Percentiles rank a stretch among this genome's conserved stretches.
These are phyloP conservation scores for Candida anglica DNA, from an alignment of 805 yeast species.

Conservation along the genomic window DNA sequence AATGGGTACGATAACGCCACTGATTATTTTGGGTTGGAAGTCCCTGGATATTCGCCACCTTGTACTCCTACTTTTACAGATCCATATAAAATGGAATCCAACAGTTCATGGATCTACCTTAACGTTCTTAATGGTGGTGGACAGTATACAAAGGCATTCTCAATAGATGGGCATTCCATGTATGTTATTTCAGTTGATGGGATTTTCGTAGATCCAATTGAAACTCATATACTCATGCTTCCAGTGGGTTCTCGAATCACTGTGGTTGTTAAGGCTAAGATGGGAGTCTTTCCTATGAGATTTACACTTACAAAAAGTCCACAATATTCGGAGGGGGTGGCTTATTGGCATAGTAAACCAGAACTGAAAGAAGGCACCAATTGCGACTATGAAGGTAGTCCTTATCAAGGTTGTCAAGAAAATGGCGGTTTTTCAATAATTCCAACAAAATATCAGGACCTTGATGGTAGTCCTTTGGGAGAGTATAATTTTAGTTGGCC, in stretches of 20 bases:
- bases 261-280: constrained; percentile 18
- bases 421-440: constrained; percentile 6
- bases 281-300: constrained; percentile 19
- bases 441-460: constrained; percentile 16
- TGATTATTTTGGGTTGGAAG: constrained; percentile 14
- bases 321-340: constrained; percentile 24
- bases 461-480: constrained; percentile 15
- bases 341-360: constrained; percentile 9
- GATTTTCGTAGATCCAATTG: constrained; percentile 19
- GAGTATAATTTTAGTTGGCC: constrained; percentile 11
- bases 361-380: too few relatives aligned
- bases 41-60: constrained; percentile 20
- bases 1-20: constrained; percentile 11
- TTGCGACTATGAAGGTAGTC: too few relatives aligned
- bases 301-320: constrained; percentile 24
- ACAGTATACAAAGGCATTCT: constrained; percentile 26
- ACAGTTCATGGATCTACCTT: constrained; percentile 20
- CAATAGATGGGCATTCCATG: constrained; percentile 28
- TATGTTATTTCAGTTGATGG: constrained; percentile 30
- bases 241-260: constrained; percentile 31
- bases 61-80: constrained; percentile 17
- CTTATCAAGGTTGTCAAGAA: neutral
- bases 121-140: constrained; percentile 31
- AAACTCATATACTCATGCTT: constrained; percentile 19
- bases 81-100: constrained; percentile 16